Evolutionary conservation across 225 moss, liverwort and hornwort genomes (phyloP), one percentile per base, ranked within the genome.

Genomic region (Physcomitrellopsis africana): DNA sequence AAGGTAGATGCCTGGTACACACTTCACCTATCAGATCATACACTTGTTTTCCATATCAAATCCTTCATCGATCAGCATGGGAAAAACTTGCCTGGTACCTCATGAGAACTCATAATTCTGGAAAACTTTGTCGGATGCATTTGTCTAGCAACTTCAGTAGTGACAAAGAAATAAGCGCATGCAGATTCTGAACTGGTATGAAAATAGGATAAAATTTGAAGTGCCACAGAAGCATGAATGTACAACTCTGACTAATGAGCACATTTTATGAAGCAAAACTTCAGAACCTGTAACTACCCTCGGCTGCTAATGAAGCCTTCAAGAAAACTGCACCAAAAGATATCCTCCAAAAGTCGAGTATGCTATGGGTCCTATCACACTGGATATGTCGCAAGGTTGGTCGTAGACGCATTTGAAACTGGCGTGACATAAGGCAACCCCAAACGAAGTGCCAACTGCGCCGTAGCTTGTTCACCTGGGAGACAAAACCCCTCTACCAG

Each of bases 381-480:
- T 37, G 32, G 32, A 37, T 57, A 72, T 69, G 67, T 69, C 47
- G 60, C 22, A 51, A 68, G 48, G 7, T 37, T 37, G 32, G 41
- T 68, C 76, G 69, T 78, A 85, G 75, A 64, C 68, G 78, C 74
- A 75, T 51, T 71, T 51, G 67, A 57, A 75, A 77, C 70, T 60
- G 73, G 73, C 32, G 84, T 47, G 68, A 80, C 69, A 58, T 65
- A 65, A 63, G 26, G 69, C 73, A 68, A 58, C 45, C 63, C 75
- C 76, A 74, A 72, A 73, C 23, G 80, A 80, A 74, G 63, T 82
- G 80, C 80, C 82, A 72, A 85, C 82, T 69, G 86, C 86, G 74
- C 63, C 80, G 63, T 57, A 80, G 77, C 82, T 86, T 71, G 80
- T 83, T 83, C 75, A 86, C 86, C 86, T 86, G 86, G 77, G 86